Evolutionary conservation across 805 yeast species (phyloP).

Genomic region (Myxozyma udenii): DNA sequence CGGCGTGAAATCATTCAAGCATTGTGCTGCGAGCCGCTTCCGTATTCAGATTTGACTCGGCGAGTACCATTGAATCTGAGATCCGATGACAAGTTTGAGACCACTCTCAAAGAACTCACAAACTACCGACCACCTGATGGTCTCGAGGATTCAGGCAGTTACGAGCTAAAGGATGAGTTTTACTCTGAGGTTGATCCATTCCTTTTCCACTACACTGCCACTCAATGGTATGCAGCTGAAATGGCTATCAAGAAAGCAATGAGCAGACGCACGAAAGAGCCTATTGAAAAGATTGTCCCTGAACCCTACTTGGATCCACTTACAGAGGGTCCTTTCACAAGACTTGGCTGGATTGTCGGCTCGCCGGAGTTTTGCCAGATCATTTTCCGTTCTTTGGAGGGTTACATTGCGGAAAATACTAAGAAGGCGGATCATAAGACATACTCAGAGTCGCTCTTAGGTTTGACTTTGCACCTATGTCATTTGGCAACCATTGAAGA

Average conservation of each 20-base stretch:
- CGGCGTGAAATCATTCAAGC: slow-evolving; percentile 74
- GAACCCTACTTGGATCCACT: slow-evolving; percentile 48
- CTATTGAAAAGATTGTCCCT: slow-evolving; percentile 51
- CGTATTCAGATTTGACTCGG: slow-evolving; percentile 65
- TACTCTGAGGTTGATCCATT: slow-evolving; percentile 69
- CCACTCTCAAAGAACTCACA: slow-evolving; percentile 55
- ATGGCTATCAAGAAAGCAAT: slow-evolving; percentile 53
- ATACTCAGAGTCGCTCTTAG: slow-evolving; percentile 57
- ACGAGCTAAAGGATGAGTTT: slow-evolving; percentile 59
- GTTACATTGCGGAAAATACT: slow-evolving; percentile 11
- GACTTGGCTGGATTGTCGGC: slow-evolving; percentile 32
- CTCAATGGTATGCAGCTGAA: slow-evolving; percentile 81
- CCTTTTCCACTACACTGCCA: slow-evolving; percentile 71
- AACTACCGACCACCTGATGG: slow-evolving; percentile 61
- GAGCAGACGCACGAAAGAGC: slow-evolving; percentile 42
- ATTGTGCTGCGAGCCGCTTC: slow-evolving; percentile 70
- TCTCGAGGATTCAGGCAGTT: slow-evolving; percentile 58
- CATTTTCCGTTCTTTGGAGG: slow-evolving; percentile 20
- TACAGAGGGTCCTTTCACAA: slow-evolving; percentile 35
- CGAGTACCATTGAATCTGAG: slow-evolving; percentile 73
- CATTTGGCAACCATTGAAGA: slow-evolving; percentile 57
- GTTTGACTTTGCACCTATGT: slow-evolving; percentile 60
- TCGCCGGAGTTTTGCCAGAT: slow-evolving; percentile 30
- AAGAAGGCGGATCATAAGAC: slow-evolving; percentile 5
- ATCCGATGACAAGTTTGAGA: slow-evolving; percentile 70